phyloP scores from a whole-genome alignment of 139 green algal species.

The Volvox reticuliferus region DNA sequence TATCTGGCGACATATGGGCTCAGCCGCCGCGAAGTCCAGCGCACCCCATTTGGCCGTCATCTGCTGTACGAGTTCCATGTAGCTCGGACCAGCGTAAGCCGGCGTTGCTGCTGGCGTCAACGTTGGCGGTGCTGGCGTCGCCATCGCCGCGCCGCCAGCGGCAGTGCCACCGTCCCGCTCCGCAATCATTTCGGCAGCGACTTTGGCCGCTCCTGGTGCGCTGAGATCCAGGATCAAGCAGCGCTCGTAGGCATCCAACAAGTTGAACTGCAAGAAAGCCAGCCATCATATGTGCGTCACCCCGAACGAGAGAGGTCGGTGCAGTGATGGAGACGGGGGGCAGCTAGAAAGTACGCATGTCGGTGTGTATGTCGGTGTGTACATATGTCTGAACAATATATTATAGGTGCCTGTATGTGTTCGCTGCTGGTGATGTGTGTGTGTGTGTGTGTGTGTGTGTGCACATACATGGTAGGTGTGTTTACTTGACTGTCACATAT shows the following conservation, averaged over 20 bases:
- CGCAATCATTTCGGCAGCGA: slow-evolving; percentile 8
- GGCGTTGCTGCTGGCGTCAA: neutral
- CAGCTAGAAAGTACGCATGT: too few species aligned
- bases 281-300: neutral
- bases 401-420: too few species aligned
- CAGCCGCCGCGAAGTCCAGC: neutral
- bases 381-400: too few species aligned
- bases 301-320: too few species aligned
- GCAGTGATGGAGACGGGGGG: too few species aligned
- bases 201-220: neutral
- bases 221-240: neutral
- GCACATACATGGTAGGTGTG: too few species aligned
- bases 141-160: neutral
- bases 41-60: neutral
- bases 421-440: too few species aligned
- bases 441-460: too few species aligned
- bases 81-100: neutral
- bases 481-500: too few species aligned
- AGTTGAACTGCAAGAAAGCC: neutral
- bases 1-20: slow-evolving; percentile 1
- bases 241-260: slow-evolving; percentile 19
- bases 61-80: slow-evolving; percentile 8
- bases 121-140: neutral
- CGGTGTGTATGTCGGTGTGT: too few species aligned
- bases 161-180: neutral